Conservation (phyloP, 768 basidiomycete genomes). For the Macrolepiota albuminosa region DNA sequence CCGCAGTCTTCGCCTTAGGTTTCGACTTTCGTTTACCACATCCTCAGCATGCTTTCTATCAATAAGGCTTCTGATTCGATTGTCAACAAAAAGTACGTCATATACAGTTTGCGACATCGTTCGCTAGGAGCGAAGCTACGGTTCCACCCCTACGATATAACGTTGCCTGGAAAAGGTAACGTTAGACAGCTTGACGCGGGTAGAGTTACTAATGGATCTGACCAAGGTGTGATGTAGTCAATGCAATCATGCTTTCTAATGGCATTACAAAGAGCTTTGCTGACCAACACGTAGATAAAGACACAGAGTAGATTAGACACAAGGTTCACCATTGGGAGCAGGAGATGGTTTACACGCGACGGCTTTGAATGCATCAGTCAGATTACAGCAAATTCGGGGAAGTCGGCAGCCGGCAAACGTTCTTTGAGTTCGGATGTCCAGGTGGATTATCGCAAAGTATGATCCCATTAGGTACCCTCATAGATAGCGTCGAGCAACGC, state of each 20-base stretch:
- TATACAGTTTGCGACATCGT: constrained; percentile 48
- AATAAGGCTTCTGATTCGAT: constrained; percentile 23
- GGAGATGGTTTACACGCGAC: not conserved
- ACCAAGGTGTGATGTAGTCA: constrained; percentile 3
- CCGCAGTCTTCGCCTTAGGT: constrained; percentile 37
- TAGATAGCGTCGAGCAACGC: not conserved
- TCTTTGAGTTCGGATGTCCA: not conserved
- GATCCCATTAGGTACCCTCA: not conserved
- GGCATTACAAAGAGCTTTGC: not conserved
- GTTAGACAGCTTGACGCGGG: not conserved
- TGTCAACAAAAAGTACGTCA: too few species aligned
- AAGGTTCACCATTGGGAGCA: not conserved
- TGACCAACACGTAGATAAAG: not conserved
- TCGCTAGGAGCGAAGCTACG: constrained; percentile 47
- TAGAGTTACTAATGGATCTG: not conserved
- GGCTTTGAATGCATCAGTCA: not conserved
- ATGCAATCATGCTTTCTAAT: not conserved
- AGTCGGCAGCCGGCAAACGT: too few species aligned
- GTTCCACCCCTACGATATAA: constrained; percentile 54
- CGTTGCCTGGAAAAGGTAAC: constrained; percentile 30
- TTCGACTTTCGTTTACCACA: constrained; percentile 43
- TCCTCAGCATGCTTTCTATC: constrained; percentile 36
- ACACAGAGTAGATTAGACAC: not conserved
- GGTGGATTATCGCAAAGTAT: not conserved
- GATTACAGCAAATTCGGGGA: not conserved